Percentiles rank a stretch among this genome's conserved stretches.
phyloP scores from a whole-genome alignment of 495 filamentous ascomycete genomes.

The Hypoxylon subgilvum region DNA sequence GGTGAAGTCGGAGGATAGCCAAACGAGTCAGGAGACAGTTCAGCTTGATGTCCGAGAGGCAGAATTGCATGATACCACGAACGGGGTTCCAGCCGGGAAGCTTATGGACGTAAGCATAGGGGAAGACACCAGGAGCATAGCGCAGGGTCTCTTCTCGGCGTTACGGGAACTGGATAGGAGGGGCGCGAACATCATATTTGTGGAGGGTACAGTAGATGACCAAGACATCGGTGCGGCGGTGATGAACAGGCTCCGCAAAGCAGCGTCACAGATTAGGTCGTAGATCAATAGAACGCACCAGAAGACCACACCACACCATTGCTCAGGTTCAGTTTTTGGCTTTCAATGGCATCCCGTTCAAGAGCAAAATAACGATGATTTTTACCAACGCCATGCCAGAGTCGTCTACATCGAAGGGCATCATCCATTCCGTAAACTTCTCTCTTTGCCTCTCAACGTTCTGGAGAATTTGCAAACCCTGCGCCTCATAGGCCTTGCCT shows the following conservation, averaged over 20 bases:
- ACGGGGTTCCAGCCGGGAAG: constrained; percentile 39
- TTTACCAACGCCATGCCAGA: constrained; percentile 41
- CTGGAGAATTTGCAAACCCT: constrained; percentile 10
- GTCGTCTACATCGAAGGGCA: constrained; percentile 24
- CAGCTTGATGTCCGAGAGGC: constrained; percentile 45
- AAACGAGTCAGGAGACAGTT: constrained; percentile 24
- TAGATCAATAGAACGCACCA: constrained; percentile 40
- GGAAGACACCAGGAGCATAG: constrained; percentile 69
- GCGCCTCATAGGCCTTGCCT: constrained; percentile 75
- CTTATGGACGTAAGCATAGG: constrained; percentile 71
- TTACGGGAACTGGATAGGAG: constrained; percentile 82
- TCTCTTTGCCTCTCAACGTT: background rate
- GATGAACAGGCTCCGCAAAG: constrained; percentile 94
- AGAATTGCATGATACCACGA: constrained; percentile 32
- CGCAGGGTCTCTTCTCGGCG: constrained; percentile 83
- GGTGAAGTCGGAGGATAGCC: constrained; percentile 2
- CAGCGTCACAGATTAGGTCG: constrained; percentile 65
- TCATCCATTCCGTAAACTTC: constrained; percentile 18
- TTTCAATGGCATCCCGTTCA: constrained; percentile 30
- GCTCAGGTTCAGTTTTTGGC: too few species aligned
- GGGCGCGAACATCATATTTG: constrained; percentile 82
- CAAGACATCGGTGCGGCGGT: constrained; percentile 88
- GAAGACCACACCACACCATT: constrained; percentile 9
- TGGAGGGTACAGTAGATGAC: constrained; percentile 86
- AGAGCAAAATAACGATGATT: constrained; percentile 38